phyloP scores from a whole-genome alignment of 371 early-diverging fungal genomes.

The Apophysomyces elegans region DNA sequence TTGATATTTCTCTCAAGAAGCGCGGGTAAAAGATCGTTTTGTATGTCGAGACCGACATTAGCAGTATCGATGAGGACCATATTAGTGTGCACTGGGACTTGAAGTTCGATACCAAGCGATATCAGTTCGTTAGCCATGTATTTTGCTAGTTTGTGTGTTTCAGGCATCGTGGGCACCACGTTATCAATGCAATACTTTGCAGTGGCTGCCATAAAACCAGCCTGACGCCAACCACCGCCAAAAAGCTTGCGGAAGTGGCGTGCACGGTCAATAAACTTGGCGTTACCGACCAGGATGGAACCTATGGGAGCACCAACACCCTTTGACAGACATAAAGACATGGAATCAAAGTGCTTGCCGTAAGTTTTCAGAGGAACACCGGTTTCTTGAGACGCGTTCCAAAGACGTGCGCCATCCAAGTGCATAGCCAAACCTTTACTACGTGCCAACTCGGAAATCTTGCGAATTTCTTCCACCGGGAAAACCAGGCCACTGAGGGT shows the following conservation, averaged over 20 bases:
- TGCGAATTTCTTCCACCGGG: slow-evolving; percentile 73
- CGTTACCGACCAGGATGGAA: slow-evolving; percentile 73
- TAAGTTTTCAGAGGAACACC: slow-evolving; percentile 72
- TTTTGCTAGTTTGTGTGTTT: slow-evolving; percentile 70
- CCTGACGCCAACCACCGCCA: slow-evolving; percentile 95
- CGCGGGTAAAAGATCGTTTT: slow-evolving; percentile 48
- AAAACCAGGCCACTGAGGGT: slow-evolving; percentile 84
- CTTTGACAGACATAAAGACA: slow-evolving; percentile 90
- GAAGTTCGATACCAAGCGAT: slow-evolving; percentile 61
- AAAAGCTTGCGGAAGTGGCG: slow-evolving; percentile 85
- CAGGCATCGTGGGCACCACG: slow-evolving; percentile 65
- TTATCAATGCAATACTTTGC: slow-evolving; percentile 71
- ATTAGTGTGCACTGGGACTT: slow-evolving; percentile 82
- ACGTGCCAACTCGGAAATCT: slow-evolving; percentile 64
- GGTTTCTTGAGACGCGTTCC: slow-evolving; percentile 84
- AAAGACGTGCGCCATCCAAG: slow-evolving; percentile 90
- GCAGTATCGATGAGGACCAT: slow-evolving; percentile 79
- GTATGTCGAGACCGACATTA: slow-evolving; percentile 46
- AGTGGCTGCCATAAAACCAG: slow-evolving; percentile 78
- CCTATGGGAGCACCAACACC: slow-evolving; percentile 92
- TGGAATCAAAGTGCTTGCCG: slow-evolving; percentile 75
- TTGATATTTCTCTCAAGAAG: slow-evolving; percentile 56
- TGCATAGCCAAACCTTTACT: slow-evolving; percentile 68
- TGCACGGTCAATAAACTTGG: slow-evolving; percentile 71
- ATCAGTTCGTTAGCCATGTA: slow-evolving; percentile 62